phyloP scores from a whole-genome alignment of 371 early-diverging fungal species.

The Catenaria anguillulae region DNA sequence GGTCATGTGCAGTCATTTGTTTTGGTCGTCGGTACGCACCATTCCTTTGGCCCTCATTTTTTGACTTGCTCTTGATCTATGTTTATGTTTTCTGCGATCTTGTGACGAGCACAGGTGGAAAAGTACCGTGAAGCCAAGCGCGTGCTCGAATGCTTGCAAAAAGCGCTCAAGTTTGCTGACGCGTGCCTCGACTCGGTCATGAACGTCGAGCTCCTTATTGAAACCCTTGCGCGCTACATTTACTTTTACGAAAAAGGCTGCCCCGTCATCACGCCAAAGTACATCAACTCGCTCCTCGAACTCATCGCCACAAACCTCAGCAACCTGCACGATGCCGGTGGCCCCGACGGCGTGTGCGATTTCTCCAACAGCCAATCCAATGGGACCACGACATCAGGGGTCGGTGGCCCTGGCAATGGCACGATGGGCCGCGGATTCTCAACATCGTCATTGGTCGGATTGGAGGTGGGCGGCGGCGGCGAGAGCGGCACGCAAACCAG shows the following conservation, averaged over 20 bases:
- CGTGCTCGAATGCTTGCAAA: conserved; percentile 69
- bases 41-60: too few relatives aligned
- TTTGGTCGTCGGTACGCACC: conserved; percentile 47
- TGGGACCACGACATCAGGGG: background rate
- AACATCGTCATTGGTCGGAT: background rate
- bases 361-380: background rate
- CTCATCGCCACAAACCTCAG: conserved; percentile 43
- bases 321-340: conserved; percentile 3
- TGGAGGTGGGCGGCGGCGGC: background rate
- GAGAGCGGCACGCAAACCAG: background rate
- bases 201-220: conserved; percentile 73
- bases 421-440: background rate
- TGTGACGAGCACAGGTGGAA: too few relatives aligned
- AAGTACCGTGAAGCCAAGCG: conserved; percentile 59
- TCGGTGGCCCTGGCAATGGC: background rate
- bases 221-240: conserved; percentile 72
- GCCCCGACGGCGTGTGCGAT: background rate
- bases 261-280: conserved; percentile 63
- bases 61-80: too few relatives aligned
- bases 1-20: conserved; percentile 61
- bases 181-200: conserved; percentile 68
- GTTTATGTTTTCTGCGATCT: too few relatives aligned
- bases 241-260: conserved; percentile 74
- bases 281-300: conserved; percentile 76
- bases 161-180: conserved; percentile 79